These are phyloP conservation scores for Microsporum canis DNA, from an alignment of 2,329 filamentous ascomycete species.

Conservation along the genomic window DNA sequence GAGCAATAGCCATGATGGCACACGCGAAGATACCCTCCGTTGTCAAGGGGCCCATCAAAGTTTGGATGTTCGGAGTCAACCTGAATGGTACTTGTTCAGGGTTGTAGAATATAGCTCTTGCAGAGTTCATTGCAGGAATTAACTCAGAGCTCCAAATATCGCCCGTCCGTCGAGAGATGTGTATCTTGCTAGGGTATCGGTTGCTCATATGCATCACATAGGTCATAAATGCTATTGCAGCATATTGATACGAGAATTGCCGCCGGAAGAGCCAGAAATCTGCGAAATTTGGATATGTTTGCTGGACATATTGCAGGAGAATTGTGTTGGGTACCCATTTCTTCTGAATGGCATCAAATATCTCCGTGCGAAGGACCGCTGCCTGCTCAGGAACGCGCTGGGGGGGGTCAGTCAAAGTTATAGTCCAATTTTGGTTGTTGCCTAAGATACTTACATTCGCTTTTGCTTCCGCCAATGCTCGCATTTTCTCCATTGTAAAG, in stretches of 20 bases:
- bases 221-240: conserved; percentile 93
- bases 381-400: conserved; percentile 52
- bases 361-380: conserved; percentile 67
- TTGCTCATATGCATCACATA: conserved; percentile 97
- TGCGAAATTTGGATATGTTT: conserved; percentile 73
- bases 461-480: conserved; percentile 61
- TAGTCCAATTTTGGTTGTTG: not conserved
- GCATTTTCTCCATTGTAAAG: conserved; percentile 89
- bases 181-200: conserved; percentile 90
- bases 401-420: conserved; percentile 20
- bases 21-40: conserved; percentile 95
- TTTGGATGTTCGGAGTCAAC: conserved; percentile 90
- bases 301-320: conserved; percentile 78
- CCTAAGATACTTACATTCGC: conserved; percentile 31
- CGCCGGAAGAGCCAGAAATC: conserved; percentile 98
- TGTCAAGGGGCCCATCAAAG: conserved; percentile 86
- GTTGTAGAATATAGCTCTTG: conserved; percentile 85
- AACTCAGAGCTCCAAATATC: conserved; percentile 95
- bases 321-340: conserved; percentile 80
- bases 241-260: conserved; percentile 92
- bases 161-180: conserved; percentile 74
- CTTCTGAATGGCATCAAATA: conserved; percentile 88
- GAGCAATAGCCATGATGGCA: conserved; percentile 89
- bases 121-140: conserved; percentile 74
- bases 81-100: conserved; percentile 94